Conservation (phyloP, 148 eudicot species). For the Camellia sinensis region DNA sequence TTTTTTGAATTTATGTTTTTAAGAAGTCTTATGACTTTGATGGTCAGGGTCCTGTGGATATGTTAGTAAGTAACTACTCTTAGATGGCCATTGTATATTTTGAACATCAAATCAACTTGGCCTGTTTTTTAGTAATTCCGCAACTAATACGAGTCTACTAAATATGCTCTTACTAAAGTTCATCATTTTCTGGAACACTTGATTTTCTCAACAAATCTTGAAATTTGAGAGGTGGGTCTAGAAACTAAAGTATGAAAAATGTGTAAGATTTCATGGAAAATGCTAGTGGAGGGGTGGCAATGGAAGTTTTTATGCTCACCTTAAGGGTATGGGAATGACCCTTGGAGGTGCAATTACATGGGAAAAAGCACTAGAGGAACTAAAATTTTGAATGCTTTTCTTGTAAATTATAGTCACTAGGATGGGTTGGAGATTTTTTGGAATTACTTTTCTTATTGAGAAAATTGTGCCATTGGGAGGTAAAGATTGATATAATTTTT, state of each 20-base stretch:
- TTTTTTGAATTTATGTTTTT: not conserved
- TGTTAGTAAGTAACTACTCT: not conserved
- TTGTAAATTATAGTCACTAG: too few relatives aligned
- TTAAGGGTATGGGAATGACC: too few relatives aligned
- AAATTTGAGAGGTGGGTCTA: not conserved
- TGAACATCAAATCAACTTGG: not conserved
- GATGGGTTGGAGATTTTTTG: too few relatives aligned
- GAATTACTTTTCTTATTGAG: too few relatives aligned
- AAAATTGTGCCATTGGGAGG: too few relatives aligned
- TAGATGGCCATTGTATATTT: not conserved
- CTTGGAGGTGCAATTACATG: too few relatives aligned
- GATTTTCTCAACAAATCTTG: not conserved
- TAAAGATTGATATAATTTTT: too few relatives aligned
- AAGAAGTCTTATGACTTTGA: not conserved
- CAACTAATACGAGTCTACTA: not conserved
- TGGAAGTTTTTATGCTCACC: too few relatives aligned
- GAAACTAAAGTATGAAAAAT: not conserved
- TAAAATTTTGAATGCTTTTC: too few relatives aligned
- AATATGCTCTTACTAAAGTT: not conserved
- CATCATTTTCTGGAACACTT: not conserved
- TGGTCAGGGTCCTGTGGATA: not conserved
- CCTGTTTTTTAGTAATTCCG: not conserved
- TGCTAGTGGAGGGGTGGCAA: not conserved
- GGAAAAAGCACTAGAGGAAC: too few relatives aligned
- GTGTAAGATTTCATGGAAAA: not conserved